Percentiles rank a stretch among this genome's conserved stretches.
Evolutionary conservation across 495 filamentous ascomycete species (phyloP).

Genomic region (Xylaria curta): DNA sequence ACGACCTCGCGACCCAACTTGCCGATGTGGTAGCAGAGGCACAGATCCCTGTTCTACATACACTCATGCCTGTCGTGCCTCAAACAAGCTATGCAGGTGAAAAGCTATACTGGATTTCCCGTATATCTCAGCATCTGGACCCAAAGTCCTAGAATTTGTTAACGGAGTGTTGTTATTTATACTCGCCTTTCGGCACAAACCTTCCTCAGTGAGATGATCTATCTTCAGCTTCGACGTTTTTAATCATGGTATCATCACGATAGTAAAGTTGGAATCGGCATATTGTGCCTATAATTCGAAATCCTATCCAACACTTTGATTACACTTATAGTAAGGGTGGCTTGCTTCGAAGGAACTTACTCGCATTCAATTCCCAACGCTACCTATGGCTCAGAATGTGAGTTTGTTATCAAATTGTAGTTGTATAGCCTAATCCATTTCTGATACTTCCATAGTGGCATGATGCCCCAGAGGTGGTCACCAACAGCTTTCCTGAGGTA

Average conservation of each 20-base stretch:
- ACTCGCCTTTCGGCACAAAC: neutral
- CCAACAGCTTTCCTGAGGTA: constrained; percentile 48
- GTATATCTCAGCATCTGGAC: neutral
- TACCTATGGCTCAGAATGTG: constrained; percentile 19
- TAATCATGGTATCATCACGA: neutral
- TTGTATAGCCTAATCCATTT: neutral
- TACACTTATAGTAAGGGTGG: neutral
- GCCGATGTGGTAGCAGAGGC: neutral
- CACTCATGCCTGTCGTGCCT: constrained; percentile 3
- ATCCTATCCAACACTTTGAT: neutral
- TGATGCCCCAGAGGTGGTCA: constrained; percentile 48
- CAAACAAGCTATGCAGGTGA: constrained; percentile 21
- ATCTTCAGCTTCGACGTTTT: neutral
- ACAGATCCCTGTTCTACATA: constrained; percentile 1
- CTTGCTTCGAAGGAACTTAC: neutral
- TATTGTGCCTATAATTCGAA: neutral
- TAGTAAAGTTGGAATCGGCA: neutral
- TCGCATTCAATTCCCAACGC: neutral
- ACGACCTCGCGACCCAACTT: neutral
- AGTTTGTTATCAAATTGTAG: neutral
- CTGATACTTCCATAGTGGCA: constrained; percentile 38
- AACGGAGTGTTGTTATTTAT: constrained; percentile 8
- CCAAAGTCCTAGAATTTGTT: constrained; percentile 13
- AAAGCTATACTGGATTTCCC: neutral
- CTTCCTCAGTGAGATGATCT: neutral